Evolutionary conservation across 345 rosid species (phyloP), one percentile per base, ranked within the genome.

Genomic region (Lepidium didymum): DNA sequence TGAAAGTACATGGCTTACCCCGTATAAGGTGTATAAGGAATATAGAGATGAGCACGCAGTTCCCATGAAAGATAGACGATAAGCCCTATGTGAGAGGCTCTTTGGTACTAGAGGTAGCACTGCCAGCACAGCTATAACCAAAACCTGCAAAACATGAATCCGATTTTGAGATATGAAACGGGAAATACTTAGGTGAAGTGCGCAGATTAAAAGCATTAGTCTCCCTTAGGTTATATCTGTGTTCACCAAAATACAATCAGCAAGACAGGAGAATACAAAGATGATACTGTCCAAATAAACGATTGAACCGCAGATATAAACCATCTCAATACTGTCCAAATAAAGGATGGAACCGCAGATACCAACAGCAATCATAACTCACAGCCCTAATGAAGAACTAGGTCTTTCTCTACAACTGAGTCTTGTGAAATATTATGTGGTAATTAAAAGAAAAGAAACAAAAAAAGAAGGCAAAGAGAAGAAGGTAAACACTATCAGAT

Each of bases 51-150:
- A 87, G 75, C 97, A 85, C 0, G 91, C 86, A 42, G 96, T 94
- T 83, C 99, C 99, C 87, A 91, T 78, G 73, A 91, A 87, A 34
- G 97, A 86, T 64, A 91, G 84, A 21, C 99, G 85, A 73, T 87
- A 91, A 44, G 96, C 96, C 78, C 96, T 86, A 47, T 74, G 85
- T 14, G 97, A 85, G 62, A 94, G 90, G 78, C 70, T 78, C 80
- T 45, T 79, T 19, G 97, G 96, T 41, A 86, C 66, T 10, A 94
- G 77, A 18, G 97, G 99, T 71, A 89, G 69, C 65, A 91, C 86
- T 51, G 99, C 96, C 74, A 94, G 87, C 73, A 91, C 75, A 47
- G 93, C 93, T 68, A 94, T 88, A 64, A 91, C 84, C 40, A 91
- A 86, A 68, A 91, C 93, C 97, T 94, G 84, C 69, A 74, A 41